Base-by-base conservation (phyloP, 768 basidiomycete species). In the Suillus subluteus region DNA sequence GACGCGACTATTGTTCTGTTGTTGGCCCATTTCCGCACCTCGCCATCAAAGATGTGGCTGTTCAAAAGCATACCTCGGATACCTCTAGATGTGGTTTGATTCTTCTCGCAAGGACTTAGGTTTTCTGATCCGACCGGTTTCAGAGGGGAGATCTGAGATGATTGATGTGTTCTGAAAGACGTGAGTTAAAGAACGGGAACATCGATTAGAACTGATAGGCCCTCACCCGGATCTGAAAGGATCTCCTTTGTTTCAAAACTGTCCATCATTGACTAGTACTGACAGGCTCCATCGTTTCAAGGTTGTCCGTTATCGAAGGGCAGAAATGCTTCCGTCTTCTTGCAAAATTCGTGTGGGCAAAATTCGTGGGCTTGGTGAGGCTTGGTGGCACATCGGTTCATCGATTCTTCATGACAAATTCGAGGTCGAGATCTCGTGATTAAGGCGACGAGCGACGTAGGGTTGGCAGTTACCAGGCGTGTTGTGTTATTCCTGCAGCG, bases 371-470 rank as follows among this genome's bases (percentile, higher is more conserved):
- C 23, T 58, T 16, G 40, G 26, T 61, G 40, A 21, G 11, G 23
- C 16, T 41, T 18, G 38, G 58, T 59, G 58, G 58, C 58, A 41
- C 38, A 59, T 26, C 9, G 40, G n/a, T 59, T 43, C 23, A 40
- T 41, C 58, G 40, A 61, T 30, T 61, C 59, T 30, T 61, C 59
- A 61, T 56, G 59, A 61, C 59, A 43, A 61, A 61, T 61, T 61
- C 35, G 12, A 21, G 32, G 35, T 56, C 21, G 21, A 56, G 21
- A 35, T 56, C 35, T 35, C 21, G 35, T 37, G 55, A 56, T 56
- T 13, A 21, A 56, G 32, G 32, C 32, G 52, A 55, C 18, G 18
- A 41, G 50, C 26, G 15, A 40, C 13, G 38, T 26, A 26, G 18
- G 26, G 30, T 41, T 61, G 11, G 58, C 26, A 41, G 11, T 43